A percentile compares a stretch with the other conserved stretches of the same genome.
phyloP scores from a whole-genome alignment of 2,329 filamentous ascomycete species.

The Neonectria magnoliae region DNA sequence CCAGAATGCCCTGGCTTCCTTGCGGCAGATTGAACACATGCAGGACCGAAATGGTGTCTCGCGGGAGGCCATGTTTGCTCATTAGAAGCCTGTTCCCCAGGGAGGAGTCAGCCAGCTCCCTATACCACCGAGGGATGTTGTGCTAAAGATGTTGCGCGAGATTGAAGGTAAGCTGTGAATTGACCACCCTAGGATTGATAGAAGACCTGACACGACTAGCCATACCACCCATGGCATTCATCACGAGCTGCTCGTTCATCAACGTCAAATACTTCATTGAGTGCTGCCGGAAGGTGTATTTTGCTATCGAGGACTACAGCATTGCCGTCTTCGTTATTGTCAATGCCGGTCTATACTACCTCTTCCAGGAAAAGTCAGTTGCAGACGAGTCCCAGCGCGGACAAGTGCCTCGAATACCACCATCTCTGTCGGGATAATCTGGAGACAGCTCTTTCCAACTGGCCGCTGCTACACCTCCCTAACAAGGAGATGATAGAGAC shows the following conservation, averaged over 20 bases:
- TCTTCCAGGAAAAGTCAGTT: slow-evolving; percentile 6
- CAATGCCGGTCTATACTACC: slow-evolving; percentile 11
- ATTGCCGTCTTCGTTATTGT: slow-evolving; percentile 9
- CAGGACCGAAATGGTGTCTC: slow-evolving; percentile 1
- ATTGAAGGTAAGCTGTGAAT: background rate
- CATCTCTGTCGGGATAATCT: slow-evolving; percentile 8
- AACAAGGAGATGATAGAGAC: slow-evolving; percentile 13
- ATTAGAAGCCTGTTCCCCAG: background rate
- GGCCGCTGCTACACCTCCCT: slow-evolving; percentile 2
- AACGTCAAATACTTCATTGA: background rate
- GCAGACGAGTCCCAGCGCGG: background rate
- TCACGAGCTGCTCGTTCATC: slow-evolving; percentile 12
- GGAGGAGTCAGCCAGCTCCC: slow-evolving; percentile 1
- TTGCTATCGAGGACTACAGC: slow-evolving; percentile 7
- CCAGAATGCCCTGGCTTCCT: slow-evolving; percentile 10
- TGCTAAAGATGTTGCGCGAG: slow-evolving; percentile 1
- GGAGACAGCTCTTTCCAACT: slow-evolving; percentile 9
- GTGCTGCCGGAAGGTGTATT: slow-evolving; percentile 5
- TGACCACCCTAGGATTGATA: background rate
- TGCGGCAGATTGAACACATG: slow-evolving; percentile 3
- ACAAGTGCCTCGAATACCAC: background rate
- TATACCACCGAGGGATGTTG: slow-evolving; percentile 7
- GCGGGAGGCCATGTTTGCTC: slow-evolving; percentile 4
- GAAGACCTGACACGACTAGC: background rate
- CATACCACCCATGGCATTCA: slow-evolving; percentile 2